These are phyloP conservation scores for Falciphora oryzae DNA, from an alignment of 2,329 filamentous ascomycete species.

Conservation along the genomic window DNA sequence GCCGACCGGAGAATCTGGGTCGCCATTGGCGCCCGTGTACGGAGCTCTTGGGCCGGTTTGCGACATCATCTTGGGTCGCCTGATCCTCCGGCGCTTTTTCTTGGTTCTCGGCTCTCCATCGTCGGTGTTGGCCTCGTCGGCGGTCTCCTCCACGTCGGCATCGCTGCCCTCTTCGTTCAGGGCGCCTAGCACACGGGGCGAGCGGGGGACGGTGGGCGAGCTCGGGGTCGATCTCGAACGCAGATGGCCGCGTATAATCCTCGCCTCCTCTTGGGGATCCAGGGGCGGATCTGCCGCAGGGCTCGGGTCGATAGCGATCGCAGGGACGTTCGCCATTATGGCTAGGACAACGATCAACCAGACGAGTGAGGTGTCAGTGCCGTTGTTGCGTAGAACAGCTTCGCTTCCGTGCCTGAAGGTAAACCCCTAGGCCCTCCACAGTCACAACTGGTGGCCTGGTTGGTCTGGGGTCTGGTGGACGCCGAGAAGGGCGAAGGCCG, in stretches of 20 bases:
- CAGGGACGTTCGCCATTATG: not conserved
- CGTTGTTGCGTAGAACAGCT: not conserved
- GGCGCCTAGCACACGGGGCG: conserved; percentile 21
- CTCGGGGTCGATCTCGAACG: conserved; percentile 33
- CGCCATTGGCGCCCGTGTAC: conserved; percentile 34
- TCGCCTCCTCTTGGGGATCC: conserved; percentile 6
- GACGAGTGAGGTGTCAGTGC: not conserved
- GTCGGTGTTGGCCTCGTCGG: conserved; percentile 60
- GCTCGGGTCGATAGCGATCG: not conserved
- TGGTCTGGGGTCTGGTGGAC: not conserved
- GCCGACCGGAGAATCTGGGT: conserved; percentile 34
- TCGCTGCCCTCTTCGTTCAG: conserved; percentile 56
- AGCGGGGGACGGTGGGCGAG: conserved; percentile 42
- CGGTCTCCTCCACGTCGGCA: conserved; percentile 76
- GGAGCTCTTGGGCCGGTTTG: conserved; percentile 64
- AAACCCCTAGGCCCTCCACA: not conserved
- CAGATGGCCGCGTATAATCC: conserved; percentile 7
- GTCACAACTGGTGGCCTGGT: too few relatives aligned
- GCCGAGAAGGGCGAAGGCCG: too few relatives aligned
- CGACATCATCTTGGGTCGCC: conserved; percentile 45
- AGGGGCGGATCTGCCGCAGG: not conserved
- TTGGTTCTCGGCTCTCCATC: conserved; percentile 46
- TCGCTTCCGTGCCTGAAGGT: not conserved
- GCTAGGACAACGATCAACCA: not conserved
- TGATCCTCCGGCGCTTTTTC: conserved; percentile 58